A percentile compares a stretch with the other conserved stretches of the same genome.
These are phyloP conservation scores for Logfia minima DNA, from an alignment of 129 eudicot genomes.

Conservation along the genomic window DNA sequence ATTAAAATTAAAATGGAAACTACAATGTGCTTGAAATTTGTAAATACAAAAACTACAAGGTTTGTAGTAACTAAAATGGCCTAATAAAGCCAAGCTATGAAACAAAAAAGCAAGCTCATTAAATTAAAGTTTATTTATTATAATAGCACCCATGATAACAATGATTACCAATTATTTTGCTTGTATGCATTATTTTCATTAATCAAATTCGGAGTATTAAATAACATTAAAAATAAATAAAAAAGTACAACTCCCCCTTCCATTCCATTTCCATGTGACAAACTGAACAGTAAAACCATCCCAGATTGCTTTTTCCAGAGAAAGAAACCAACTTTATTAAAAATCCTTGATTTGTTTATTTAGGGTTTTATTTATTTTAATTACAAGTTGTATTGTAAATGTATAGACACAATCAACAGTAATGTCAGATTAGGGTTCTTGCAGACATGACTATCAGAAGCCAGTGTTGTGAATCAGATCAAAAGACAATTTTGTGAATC, in stretches of 20 bases:
- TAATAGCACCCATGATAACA: constrained; percentile 35
- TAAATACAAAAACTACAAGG: background rate
- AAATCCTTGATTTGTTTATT: background rate
- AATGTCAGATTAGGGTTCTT: constrained; percentile 43
- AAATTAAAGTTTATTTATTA: constrained; percentile 12
- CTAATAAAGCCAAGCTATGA: background rate
- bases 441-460: constrained; percentile 28
- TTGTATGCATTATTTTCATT: constrained; percentile 10
- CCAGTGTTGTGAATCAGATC: constrained; percentile 31
- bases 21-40: background rate
- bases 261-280: constrained; percentile 38
- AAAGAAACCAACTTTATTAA: constrained; percentile 17
- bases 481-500: constrained; percentile 26
- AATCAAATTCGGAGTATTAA: background rate
- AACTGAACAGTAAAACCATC: constrained; percentile 26
- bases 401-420: constrained; percentile 32
- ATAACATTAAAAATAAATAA: background rate
- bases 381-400: constrained; percentile 17
- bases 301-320: constrained; percentile 31
- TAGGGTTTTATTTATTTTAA: constrained; percentile 17
- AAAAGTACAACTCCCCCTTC: constrained; percentile 19
- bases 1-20: too few species aligned
- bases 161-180: constrained; percentile 40
- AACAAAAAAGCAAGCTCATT: constrained; percentile 27
- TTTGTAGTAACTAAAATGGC: background rate